Evolutionary conservation across 2,329 filamentous ascomycete genomes (phyloP).

Genomic region (Neoscytalidium dimidiatum): DNA sequence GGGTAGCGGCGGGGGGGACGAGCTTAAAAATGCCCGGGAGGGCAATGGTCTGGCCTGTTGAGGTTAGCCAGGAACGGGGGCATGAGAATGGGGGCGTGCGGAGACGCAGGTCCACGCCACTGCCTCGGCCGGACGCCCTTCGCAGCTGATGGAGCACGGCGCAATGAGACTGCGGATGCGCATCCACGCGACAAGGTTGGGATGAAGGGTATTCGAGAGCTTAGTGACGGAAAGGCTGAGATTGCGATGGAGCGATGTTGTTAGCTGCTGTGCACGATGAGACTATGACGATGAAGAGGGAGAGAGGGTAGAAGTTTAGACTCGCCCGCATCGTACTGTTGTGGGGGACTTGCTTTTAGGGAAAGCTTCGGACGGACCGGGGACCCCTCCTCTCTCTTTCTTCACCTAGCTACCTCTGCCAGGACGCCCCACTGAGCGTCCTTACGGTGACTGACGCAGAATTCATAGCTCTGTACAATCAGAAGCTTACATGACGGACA

Average conservation of each 20-base stretch:
- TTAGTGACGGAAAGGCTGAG: neutral
- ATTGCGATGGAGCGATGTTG: neutral
- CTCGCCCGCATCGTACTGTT: no score
- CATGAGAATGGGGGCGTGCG: neutral
- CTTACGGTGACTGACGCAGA: no score
- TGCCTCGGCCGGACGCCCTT: neutral
- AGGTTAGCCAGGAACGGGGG: conserved; percentile 1
- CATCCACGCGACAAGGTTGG: neutral
- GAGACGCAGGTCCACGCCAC: conserved; percentile 7
- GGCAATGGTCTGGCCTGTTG: neutral
- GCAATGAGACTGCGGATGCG: neutral
- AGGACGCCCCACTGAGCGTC: no score
- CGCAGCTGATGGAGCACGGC: neutral
- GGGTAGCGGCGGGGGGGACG: conserved; percentile 8
- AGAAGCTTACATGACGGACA: no score
- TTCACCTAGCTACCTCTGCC: no score
- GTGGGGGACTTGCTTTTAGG: no score
- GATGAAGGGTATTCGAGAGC: neutral
- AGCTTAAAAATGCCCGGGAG: neutral
- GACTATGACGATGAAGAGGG: no score
- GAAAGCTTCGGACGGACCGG: no score
- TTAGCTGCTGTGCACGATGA: neutral
- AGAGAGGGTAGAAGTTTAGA: no score
- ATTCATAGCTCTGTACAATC: no score
- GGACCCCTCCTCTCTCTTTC: no score